Conservation (phyloP, 352 stramenopile species). For the Phytophthora colocasiae region DNA sequence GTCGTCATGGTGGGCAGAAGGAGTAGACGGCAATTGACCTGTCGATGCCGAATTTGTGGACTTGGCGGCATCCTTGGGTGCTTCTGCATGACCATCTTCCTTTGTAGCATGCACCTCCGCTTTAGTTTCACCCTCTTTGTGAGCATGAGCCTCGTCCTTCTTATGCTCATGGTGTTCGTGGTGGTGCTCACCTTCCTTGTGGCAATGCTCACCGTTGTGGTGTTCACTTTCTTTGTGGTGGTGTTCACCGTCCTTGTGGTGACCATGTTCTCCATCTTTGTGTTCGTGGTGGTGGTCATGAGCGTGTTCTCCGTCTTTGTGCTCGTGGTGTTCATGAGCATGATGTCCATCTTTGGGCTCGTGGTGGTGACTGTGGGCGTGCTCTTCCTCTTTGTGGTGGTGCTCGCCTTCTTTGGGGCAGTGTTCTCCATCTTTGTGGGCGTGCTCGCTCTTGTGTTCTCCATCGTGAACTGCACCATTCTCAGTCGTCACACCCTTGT, state of each 20-base stretch:
- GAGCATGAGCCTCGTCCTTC: constrained; percentile 5
- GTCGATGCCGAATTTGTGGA: constrained; percentile 20
- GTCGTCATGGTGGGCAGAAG: constrained; percentile 19
- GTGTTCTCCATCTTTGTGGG: neutral
- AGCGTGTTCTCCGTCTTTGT: neutral
- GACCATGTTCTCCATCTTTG: constrained; percentile 1
- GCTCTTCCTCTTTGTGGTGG: constrained; percentile 3
- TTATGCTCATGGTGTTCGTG: constrained; percentile 20
- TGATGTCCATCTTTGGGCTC: neutral
- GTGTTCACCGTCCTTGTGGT: constrained; percentile 1
- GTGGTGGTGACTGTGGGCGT: neutral
- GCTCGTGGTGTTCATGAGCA: constrained; percentile 11
- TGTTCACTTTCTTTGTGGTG: constrained; percentile 6
- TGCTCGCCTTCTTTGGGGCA: constrained; percentile 14
- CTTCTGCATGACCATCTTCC: constrained; percentile 24
- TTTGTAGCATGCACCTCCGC: constrained; percentile 19
- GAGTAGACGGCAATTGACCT: constrained; percentile 13
- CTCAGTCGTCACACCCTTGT: constrained; percentile 20
- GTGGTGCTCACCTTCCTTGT: constrained; percentile 13
- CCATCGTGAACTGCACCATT: constrained; percentile 6
- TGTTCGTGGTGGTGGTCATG: constrained; percentile 5
- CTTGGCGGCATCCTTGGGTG: constrained; percentile 24
- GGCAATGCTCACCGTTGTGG: constrained; percentile 10
- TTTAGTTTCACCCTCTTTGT: constrained; percentile 13
- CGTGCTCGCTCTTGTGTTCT: constrained; percentile 7